Evolutionary conservation across 768 basidiomycete genomes (phyloP), one percentile per base, ranked within the genome.

Genomic region (Xerocomus potaroensis): DNA sequence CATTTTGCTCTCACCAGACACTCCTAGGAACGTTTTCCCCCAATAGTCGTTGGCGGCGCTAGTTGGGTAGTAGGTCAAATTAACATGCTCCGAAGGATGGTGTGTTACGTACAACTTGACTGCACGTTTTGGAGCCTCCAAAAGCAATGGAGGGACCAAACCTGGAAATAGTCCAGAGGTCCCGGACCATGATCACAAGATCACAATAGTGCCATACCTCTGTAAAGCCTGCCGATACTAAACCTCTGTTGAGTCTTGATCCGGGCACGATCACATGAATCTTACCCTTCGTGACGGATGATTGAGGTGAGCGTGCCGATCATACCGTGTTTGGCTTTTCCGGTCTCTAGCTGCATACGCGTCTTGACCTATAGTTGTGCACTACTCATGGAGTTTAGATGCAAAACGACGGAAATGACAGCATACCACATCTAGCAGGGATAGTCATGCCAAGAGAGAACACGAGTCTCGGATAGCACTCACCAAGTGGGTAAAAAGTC

Each of bases 91-190:
- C 9, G 7, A 32, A 38, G 27, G 4, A 15, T n/a, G 15, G 30
- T 29, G 41, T 18, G 19, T 26, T 18, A 71, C 81, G 51, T 54
- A 87, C 87, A 89, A 90, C 78, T 98, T 99, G 39, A 93, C 89
- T 14, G 96, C 96, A 69, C 96, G 84, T 72, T 99, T 99, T 2
- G 96, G 96, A 14, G 96, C 96, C 69, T 99, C 96, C 36, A 99
- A 72, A 59, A 98, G 79, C 9, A 99, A 69, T 15, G 96, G 96
- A 9, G 96, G 92, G n/a, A 93, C 84, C 49, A 99, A 82, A 56
- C 95, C 86, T 88, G 43, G 16, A 26, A 38, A 36, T 22, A 19
- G 9, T 38, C 40, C 23, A 50, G 14, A 36, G 36, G 22, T 23
- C 7, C 10, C 30, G 32, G 24, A 27, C 6, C 11, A 24, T n/a